Base-by-base conservation (phyloP, 352 stramenopile species). In the Pythium rhizo-oryzae region DNA sequence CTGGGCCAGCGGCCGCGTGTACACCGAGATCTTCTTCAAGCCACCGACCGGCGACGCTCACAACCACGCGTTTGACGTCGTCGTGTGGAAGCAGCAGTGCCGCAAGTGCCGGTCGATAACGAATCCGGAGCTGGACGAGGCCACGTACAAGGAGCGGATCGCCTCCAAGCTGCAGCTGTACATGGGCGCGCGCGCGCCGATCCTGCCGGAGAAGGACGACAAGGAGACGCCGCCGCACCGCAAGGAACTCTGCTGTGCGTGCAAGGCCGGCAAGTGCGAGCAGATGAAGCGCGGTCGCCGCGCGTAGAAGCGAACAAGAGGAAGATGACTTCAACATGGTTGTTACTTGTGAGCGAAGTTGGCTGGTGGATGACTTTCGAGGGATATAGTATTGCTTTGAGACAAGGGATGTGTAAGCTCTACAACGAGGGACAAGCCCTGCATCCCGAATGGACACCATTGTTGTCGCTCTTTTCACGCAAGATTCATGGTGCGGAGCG, bases 1-100 rank as follows among this genome's bases (percentile, higher is more conserved):
- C 16, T 76, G 68, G 59, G 11, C 24, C 11, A 78, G 68, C 11
- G 68, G 63, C 13, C 24, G 33, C 19, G 53, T 49, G 18, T 66
- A 35, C 44, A 46, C 28, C 3, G 60, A 74, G 51, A 71, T 78
- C 56, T 68, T 67, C 21, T 70, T 74, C 47, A 37, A 8, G 23
- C 2, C 25, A 25, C 30, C 13, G 16, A 47, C 53, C 57, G 6
- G 18, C n/a, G 2, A 30, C 21, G 46, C n/a, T 15, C 43, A 23
- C 37, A 18, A 25, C 23, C 43, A 65, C 23, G 47, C n/a, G 21
- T 78, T 78, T 18, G 59, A 78, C 39, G 63, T 58, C 3, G 11
- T 71, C 24, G 59, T 76, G 49, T 78, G 72, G 72, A 73, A 51
- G 39, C 72, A 78, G 30, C 39, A 60, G 30, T 78, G 63, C 52